Base-by-base conservation (phyloP, 768 basidiomycete species). In the Lactifluus echinatus region DNA sequence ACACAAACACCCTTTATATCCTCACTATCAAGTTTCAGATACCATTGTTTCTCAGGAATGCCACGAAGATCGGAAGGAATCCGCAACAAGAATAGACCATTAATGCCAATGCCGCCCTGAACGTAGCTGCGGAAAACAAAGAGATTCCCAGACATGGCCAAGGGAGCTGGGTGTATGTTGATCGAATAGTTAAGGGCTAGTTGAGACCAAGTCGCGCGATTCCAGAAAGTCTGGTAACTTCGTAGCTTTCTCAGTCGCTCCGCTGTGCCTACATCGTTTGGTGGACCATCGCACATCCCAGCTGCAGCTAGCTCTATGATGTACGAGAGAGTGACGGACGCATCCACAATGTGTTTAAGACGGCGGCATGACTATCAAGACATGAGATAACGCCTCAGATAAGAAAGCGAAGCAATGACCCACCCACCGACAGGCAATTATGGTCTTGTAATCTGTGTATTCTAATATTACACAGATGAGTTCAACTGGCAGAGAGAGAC, bases 351-450 rank as follows among this genome's bases (percentile, higher is more conserved):
- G 29, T 19, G 31, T 12, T 56, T 56, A 31, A 50, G 23, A 21
- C 39, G 47, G n/a, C n/a, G 55, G 8, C 55, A 50, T 24, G 40
- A 43, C 55, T 56, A 33, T n/a, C n/a, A n/a, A n/a, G n/a, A n/a
- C n/a, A n/a, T n/a, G n/a, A n/a, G n/a, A n/a, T n/a, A n/a, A n/a
- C n/a, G n/a, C n/a, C n/a, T n/a, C n/a, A n/a, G n/a, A n/a, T n/a
- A n/a, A n/a, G n/a, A n/a, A n/a, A n/a, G n/a, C n/a, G n/a, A n/a
- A n/a, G n/a, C n/a, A n/a, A n/a, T n/a, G n/a, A n/a, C n/a, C n/a
- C n/a, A n/a, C n/a, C n/a, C n/a, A n/a, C n/a, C n/a, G n/a, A n/a
- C n/a, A n/a, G n/a, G n/a, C n/a, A n/a, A n/a, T n/a, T n/a, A n/a
- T n/a, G n/a, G n/a, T n/a, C n/a, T n/a, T n/a, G n/a, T n/a, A 28